These are phyloP conservation scores for Closterium sp. DNA, from an alignment of 139 green algal species.

Conservation along the genomic window DNA sequence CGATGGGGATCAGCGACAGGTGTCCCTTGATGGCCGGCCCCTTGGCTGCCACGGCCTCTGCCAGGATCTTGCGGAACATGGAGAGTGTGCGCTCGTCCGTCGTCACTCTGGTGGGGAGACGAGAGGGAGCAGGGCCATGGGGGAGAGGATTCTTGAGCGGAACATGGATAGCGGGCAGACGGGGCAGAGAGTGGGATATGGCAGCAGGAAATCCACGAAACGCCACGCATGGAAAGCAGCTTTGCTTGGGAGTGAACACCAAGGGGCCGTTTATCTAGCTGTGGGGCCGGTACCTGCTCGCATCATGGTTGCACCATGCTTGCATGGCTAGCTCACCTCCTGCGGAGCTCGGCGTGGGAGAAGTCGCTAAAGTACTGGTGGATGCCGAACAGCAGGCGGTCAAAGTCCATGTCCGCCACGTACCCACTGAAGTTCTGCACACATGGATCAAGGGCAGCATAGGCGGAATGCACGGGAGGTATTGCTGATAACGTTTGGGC, in stretches of 20 bases:
- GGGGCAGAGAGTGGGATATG: too few relatives aligned
- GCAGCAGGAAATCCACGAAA: too few relatives aligned
- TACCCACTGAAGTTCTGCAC: not conserved
- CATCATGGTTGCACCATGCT: too few relatives aligned
- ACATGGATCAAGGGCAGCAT: not conserved
- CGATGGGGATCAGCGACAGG: slow-evolving; percentile 48
- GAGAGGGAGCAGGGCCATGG: not conserved
- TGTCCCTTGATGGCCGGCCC: slow-evolving; percentile 51
- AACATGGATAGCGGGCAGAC: not conserved
- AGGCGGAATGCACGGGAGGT: not conserved
- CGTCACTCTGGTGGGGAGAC: slow-evolving; percentile 2
- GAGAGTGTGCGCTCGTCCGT: slow-evolving; percentile 91
- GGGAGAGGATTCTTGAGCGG: not conserved
- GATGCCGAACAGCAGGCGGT: slow-evolving; percentile 73
- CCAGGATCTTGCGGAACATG: slow-evolving; percentile 96
- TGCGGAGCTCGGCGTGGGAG: slow-evolving; percentile 82
- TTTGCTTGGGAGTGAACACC: too few relatives aligned
- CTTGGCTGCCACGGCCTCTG: slow-evolving; percentile 83
- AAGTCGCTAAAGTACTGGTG: slow-evolving; percentile 88
- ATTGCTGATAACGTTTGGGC: too few relatives aligned
- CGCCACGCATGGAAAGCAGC: too few relatives aligned
- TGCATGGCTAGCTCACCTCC: not conserved
- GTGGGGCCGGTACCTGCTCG: too few relatives aligned
- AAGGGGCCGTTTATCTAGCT: too few relatives aligned
- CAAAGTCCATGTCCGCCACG: slow-evolving; percentile 73